A percentile compares a stretch with the other conserved stretches of the same genome.
Evolutionary conservation across 345 rosid genomes (phyloP).

Genomic region (Anacardium occidentale): DNA sequence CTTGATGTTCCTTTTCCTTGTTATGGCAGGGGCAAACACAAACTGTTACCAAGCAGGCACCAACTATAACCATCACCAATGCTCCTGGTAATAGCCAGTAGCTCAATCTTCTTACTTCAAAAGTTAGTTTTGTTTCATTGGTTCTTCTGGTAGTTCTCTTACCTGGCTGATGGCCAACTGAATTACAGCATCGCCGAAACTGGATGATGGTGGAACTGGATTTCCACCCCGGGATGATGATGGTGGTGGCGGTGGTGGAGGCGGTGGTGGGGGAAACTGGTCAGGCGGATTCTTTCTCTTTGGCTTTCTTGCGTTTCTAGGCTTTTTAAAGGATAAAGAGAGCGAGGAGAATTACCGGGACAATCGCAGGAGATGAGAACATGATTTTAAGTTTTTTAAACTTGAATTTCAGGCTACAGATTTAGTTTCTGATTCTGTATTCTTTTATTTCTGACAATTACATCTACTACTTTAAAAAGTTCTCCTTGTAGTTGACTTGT

Average conservation of each 20-base stretch:
- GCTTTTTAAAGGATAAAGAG: slow-evolving; percentile 81
- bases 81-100: slow-evolving; percentile 65
- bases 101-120: slow-evolving; percentile 9
- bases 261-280: slow-evolving; percentile 88
- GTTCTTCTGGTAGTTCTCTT: not conserved
- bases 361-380: slow-evolving; percentile 51
- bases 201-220: slow-evolving; percentile 82
- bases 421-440: not conserved
- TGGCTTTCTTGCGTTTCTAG: slow-evolving; percentile 81
- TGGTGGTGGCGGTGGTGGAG: slow-evolving; percentile 87
- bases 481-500: not conserved
- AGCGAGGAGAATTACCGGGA: slow-evolving; percentile 53
- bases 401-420: not conserved
- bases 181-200: slow-evolving; percentile 60
- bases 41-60: slow-evolving; percentile 70
- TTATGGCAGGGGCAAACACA: slow-evolving; percentile 82
- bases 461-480: too few species aligned
- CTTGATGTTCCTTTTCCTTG: not conserved
- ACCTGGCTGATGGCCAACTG: slow-evolving; percentile 17
- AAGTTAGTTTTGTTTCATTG: too few species aligned
- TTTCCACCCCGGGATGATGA: slow-evolving; percentile 75
- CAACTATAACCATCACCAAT: slow-evolving; percentile 77
- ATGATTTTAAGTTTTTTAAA: not conserved
- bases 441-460: not conserved
- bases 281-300: slow-evolving; percentile 92